A percentile compares a stretch with the other conserved stretches of the same genome.
Evolutionary conservation across 768 basidiomycete species (phyloP).

Genomic region (Tricholoma terreum): DNA sequence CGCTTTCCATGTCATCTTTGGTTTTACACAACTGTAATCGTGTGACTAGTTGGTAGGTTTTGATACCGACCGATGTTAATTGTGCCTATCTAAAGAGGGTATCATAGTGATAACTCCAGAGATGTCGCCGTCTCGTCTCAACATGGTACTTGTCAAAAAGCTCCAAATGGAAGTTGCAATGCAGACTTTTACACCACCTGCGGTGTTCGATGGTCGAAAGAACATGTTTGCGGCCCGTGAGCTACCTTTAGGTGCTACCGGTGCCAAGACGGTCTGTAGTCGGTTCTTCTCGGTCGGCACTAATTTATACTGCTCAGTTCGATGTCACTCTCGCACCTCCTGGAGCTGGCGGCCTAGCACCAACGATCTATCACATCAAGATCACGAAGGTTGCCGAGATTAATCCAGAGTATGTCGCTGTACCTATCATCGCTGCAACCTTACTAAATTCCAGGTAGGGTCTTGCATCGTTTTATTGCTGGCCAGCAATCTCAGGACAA

Average conservation of each 20-base stretch:
- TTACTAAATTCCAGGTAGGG: slow-evolving; percentile 33
- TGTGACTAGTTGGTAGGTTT: slow-evolving; percentile 19
- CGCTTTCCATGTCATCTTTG: neutral
- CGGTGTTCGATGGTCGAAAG: too few relatives aligned
- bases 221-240: slow-evolving; percentile 14
- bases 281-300: slow-evolving; percentile 27
- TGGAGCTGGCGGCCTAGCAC: slow-evolving; percentile 34
- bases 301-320: slow-evolving; percentile 8
- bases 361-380: slow-evolving; percentile 51
- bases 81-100: neutral
- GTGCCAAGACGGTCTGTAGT: neutral
- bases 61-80: neutral
- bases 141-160: too few relatives aligned
- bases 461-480: slow-evolving; percentile 57
- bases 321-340: slow-evolving; percentile 35
- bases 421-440: neutral
- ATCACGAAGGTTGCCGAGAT: slow-evolving; percentile 57
- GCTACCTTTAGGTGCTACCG: slow-evolving; percentile 8
- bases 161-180: too few relatives aligned
- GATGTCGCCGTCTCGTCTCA: slow-evolving; percentile 52
- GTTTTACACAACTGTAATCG: neutral
- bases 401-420: slow-evolving; percentile 37
- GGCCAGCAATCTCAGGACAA: slow-evolving; percentile 71
- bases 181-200: too few relatives aligned
- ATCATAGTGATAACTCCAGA: slow-evolving; percentile 9